Evolutionary conservation across 768 basidiomycete species (phyloP).

Genomic region (Lyophyllum decastes): DNA sequence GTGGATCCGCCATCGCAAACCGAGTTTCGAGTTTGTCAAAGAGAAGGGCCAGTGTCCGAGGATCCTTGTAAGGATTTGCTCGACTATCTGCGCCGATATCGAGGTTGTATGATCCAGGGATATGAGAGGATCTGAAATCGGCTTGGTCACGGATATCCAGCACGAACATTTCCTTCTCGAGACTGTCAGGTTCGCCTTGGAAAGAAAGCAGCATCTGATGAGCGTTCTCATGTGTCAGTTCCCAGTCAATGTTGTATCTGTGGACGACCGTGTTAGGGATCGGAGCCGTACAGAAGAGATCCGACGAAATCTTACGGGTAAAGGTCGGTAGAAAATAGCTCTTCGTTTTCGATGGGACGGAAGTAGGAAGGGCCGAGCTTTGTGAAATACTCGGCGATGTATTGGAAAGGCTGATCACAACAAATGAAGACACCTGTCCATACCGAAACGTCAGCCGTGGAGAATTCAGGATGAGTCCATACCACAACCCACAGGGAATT

Average conservation of each 20-base stretch:
- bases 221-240: slow-evolving; percentile 17
- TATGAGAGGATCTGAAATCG: slow-evolving; percentile 16
- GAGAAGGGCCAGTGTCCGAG: slow-evolving; percentile 21
- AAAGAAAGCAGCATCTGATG: slow-evolving; percentile 8
- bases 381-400: slow-evolving; percentile 22
- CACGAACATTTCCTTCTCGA: slow-evolving; percentile 1
- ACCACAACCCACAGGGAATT: slow-evolving; percentile 17
- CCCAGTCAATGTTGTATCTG: slow-evolving; percentile 24
- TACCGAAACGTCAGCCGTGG: background rate
- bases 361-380: slow-evolving; percentile 23
- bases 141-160: slow-evolving; percentile 19
- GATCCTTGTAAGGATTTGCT: slow-evolving; percentile 24
- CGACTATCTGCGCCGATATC: slow-evolving; percentile 12
- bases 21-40: slow-evolving; percentile 18
- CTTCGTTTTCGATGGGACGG: slow-evolving; percentile 18
- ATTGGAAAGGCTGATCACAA: slow-evolving; percentile 26
- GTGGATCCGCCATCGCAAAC: slow-evolving; percentile 12
- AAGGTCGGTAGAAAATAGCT: slow-evolving; percentile 22
- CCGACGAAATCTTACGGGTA: slow-evolving; percentile 14
- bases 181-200: background rate
- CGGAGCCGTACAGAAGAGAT: background rate
- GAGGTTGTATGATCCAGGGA: slow-evolving; percentile 19
- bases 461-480: background rate
- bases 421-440: slow-evolving; percentile 23
- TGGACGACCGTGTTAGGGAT: background rate